A percentile compares a stretch with the other conserved stretches of the same genome.
These are phyloP conservation scores for Elsinoe perseae DNA, from an alignment of 2,329 filamentous ascomycete species.

Conservation along the genomic window DNA sequence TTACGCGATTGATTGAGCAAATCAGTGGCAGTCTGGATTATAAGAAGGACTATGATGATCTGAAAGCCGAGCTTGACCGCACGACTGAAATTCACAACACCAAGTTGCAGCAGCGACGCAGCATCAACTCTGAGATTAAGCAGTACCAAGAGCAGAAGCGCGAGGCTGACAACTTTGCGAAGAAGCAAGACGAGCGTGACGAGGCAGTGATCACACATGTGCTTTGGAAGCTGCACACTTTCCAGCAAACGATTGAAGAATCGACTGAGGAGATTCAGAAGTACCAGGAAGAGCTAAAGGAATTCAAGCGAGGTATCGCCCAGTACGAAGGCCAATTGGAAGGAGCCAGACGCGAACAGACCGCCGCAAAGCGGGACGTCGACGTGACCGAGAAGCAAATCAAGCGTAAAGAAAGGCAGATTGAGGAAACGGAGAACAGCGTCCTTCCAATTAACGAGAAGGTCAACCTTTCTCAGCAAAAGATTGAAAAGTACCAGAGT, in stretches of 20 bases:
- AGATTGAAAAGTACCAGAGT: constrained; percentile 59
- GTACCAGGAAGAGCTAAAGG: constrained; percentile 90
- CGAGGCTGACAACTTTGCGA: constrained; percentile 88
- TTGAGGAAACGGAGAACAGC: constrained; percentile 77
- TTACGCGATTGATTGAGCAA: constrained; percentile 91
- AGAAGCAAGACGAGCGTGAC: constrained; percentile 83
- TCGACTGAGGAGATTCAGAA: constrained; percentile 84
- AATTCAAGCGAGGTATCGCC: constrained; percentile 80
- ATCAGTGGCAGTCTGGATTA: constrained; percentile 94
- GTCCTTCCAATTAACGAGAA: constrained; percentile 90
- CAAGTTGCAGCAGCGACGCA: constrained; percentile 79
- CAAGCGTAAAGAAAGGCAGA: constrained; percentile 73
- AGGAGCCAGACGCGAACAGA: constrained; percentile 74
- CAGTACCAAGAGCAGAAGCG: constrained; percentile 96
- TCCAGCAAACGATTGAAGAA: constrained; percentile 86
- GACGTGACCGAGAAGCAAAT: constrained; percentile 77
- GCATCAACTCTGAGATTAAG: constrained; percentile 96
- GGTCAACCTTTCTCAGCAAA: constrained; percentile 66
- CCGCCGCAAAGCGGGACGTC: constrained; percentile 66
- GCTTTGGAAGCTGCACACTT: constrained; percentile 93
- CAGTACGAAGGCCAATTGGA: constrained; percentile 75
- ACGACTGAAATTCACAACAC: constrained; percentile 82
- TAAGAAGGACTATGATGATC: constrained; percentile 83
- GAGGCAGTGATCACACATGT: constrained; percentile 87
- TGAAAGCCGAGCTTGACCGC: constrained; percentile 80